Evolutionary conservation across 306 rosid species (phyloP).

Genomic region (Gillenia trifoliata): DNA sequence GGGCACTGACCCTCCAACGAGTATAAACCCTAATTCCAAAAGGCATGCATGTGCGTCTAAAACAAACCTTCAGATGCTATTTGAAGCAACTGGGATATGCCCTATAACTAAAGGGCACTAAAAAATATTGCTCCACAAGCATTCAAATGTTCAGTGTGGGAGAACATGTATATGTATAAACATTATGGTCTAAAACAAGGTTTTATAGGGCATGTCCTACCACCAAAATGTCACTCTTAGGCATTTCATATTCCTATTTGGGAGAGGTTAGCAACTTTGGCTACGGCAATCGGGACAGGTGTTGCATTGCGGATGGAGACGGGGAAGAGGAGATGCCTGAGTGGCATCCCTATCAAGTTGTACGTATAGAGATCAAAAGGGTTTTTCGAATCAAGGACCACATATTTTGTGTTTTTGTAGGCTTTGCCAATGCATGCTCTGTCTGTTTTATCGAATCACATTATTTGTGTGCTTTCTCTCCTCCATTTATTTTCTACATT

Average conservation of each 20-base stretch:
- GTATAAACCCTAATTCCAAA: slow-evolving; percentile 10
- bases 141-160: not conserved
- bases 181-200: slow-evolving; percentile 18
- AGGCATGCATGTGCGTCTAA: slow-evolving; percentile 56
- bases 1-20: slow-evolving; percentile 35
- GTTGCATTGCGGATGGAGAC: slow-evolving; percentile 23
- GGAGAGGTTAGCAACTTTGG: slow-evolving; percentile 29
- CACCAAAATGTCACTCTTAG: not conserved
- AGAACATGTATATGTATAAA: too few species aligned
- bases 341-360: slow-evolving; percentile 14
- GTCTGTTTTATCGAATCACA: slow-evolving; percentile 18
- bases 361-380: slow-evolving; percentile 10
- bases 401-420: slow-evolving; percentile 1
- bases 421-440: not conserved
- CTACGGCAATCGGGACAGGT: slow-evolving; percentile 21
- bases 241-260: slow-evolving; percentile 25
- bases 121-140: not conserved
- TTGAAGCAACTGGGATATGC: slow-evolving; percentile 10
- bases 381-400: slow-evolving; percentile 28
- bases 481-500: slow-evolving; percentile 19
- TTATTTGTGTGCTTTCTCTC: slow-evolving; percentile 21
- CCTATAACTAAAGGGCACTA: not conserved
- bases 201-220: slow-evolving; percentile 22
- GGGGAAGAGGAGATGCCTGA: not conserved
- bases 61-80: slow-evolving; percentile 30